Evolutionary conservation across 1,284 basidiomycete genomes (phyloP).

Genomic region (Malassezia pachydermatis): DNA sequence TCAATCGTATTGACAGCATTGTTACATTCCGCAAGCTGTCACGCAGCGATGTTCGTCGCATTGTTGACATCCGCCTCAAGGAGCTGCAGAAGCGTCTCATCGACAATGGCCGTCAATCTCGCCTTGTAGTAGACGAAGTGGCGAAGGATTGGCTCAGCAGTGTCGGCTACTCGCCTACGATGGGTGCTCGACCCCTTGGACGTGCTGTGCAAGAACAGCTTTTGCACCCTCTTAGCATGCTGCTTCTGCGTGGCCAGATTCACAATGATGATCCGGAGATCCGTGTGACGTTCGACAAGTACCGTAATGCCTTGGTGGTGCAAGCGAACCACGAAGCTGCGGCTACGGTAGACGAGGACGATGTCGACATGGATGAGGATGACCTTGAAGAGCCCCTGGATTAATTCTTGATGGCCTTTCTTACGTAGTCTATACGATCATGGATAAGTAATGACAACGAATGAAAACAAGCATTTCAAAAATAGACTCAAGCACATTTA

Average conservation of each 20-base stretch:
- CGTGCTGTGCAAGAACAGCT: slow-evolving; percentile 85
- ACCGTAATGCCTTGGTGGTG: slow-evolving; percentile 68
- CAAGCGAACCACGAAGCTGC: slow-evolving; percentile 65
- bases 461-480: neutral
- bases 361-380: slow-evolving; percentile 42
- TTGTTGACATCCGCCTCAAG: slow-evolving; percentile 53
- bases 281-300: slow-evolving; percentile 68
- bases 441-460: neutral
- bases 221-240: slow-evolving; percentile 77
- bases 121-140: slow-evolving; percentile 62
- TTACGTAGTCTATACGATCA: too few species aligned
- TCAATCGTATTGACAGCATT: slow-evolving; percentile 53
- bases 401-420: slow-evolving; percentile 5
- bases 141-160: slow-evolving; percentile 66
- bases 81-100: slow-evolving; percentile 65
- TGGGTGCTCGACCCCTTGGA: slow-evolving; percentile 71
- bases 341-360: slow-evolving; percentile 24
- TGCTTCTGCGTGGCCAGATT: slow-evolving; percentile 73
- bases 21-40: slow-evolving; percentile 54
- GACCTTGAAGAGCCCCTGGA: slow-evolving; percentile 34
- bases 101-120: slow-evolving; percentile 65
- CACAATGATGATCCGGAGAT: slow-evolving; percentile 67
- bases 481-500: too few species aligned
- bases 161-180: slow-evolving; percentile 52
- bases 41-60: slow-evolving; percentile 51